Conservation (phyloP, 352 stramenopile species). For the Phytophthora megakarya region DNA sequence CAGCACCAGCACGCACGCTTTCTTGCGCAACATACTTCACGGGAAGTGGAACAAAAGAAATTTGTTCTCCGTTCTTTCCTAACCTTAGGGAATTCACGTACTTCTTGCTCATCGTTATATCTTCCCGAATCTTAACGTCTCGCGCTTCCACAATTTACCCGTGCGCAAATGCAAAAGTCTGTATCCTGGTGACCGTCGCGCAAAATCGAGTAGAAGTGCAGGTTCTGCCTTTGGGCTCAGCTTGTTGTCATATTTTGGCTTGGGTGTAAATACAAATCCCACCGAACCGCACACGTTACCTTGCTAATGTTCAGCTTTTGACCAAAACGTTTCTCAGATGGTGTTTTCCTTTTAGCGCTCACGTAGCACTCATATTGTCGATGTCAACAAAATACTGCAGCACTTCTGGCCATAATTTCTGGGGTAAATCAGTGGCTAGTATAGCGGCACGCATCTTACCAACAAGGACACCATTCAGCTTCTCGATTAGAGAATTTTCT, state of each 20-base stretch:
- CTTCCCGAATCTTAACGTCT: conserved; percentile 10
- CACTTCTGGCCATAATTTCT: neutral
- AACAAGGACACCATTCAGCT: neutral
- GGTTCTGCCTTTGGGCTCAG: conserved; percentile 3
- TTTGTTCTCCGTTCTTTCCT: neutral
- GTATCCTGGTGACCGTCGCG: neutral
- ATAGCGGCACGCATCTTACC: conserved; percentile 15
- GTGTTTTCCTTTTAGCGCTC: neutral
- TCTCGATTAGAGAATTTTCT: conserved; percentile 8
- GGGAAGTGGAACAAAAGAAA: neutral
- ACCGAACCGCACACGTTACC: too few species aligned
- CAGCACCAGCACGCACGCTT: neutral
- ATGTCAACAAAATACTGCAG: conserved; percentile 12
- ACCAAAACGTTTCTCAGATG: neutral
- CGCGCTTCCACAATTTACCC: conserved; percentile 5
- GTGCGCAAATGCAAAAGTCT: conserved; percentile 7
- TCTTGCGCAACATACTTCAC: neutral
- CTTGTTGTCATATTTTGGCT: conserved; percentile 3
- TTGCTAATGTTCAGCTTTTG: too few species aligned
- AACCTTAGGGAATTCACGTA: neutral
- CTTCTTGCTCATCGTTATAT: conserved; percentile 11
- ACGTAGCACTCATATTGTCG: conserved; percentile 6
- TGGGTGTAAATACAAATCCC: neutral
- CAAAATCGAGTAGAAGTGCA: conserved; percentile 2
- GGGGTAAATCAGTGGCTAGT: conserved; percentile 7